A percentile compares a stretch with the other conserved stretches of the same genome.
Evolutionary conservation across 1,284 basidiomycete genomes (phyloP).

Genomic region (Trametes sp.): DNA sequence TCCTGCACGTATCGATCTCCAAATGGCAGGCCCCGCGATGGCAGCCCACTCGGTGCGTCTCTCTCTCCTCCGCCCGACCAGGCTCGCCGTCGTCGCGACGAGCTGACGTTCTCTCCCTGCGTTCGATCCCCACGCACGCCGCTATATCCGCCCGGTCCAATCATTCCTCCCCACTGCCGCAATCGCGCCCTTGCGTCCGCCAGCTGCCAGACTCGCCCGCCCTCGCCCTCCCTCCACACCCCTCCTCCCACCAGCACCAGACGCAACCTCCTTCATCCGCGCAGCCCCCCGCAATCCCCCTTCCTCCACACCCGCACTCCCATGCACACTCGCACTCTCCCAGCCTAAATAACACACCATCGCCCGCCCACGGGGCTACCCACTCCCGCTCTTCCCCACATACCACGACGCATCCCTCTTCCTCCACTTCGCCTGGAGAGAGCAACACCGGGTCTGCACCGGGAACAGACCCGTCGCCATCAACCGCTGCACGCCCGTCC

Average conservation of each 20-base stretch:
- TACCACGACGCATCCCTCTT: slow-evolving; percentile 4
- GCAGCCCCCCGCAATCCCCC: slow-evolving; percentile 14
- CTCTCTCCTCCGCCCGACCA: not conserved
- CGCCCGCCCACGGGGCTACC: slow-evolving; percentile 20
- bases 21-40: slow-evolving; percentile 25
- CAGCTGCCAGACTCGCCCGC: slow-evolving; percentile 2
- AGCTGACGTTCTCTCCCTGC: slow-evolving; percentile 5
- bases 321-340: slow-evolving; percentile 17
- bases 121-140: slow-evolving; percentile 9
- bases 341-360: slow-evolving; percentile 16
- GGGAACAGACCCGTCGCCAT: slow-evolving; percentile 8
- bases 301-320: not conserved
- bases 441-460: not conserved
- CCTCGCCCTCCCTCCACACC: slow-evolving; percentile 2
- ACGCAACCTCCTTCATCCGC: slow-evolving; percentile 1
- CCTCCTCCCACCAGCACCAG: slow-evolving; percentile 13
- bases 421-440: slow-evolving; percentile 13
- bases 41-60: slow-evolving; percentile 21
- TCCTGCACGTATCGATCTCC: slow-evolving; percentile 21
- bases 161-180: slow-evolving; percentile 8
- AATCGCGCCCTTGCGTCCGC: not conserved
- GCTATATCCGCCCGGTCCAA: not conserved
- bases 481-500: slow-evolving; percentile 10
- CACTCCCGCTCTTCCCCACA: slow-evolving; percentile 17
- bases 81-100: not conserved